Conservation (phyloP, 805 yeast genomes). For the Lachancea mirantina region DNA sequence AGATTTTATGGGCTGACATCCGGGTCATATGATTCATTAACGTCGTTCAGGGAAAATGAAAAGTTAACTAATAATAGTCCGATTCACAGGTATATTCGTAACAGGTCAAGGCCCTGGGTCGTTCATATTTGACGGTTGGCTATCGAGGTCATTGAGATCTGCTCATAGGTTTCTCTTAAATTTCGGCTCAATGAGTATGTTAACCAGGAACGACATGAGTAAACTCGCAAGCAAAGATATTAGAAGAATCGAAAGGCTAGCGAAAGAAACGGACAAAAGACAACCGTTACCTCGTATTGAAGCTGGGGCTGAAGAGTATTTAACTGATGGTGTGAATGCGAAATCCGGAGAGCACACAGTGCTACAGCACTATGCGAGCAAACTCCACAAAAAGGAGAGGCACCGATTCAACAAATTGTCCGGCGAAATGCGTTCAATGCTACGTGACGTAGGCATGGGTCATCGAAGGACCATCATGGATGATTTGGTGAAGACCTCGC, state of each 20-base stretch:
- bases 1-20: too few relatives aligned
- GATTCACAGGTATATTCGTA: too few relatives aligned
- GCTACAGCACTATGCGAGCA: conserved; percentile 10
- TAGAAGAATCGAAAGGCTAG: conserved; percentile 5
- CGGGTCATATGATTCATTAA: too few relatives aligned
- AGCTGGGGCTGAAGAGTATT: conserved; percentile 7
- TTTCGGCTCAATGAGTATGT: too few relatives aligned
- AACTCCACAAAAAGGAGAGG: conserved; percentile 18
- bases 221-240: conserved; percentile 6
- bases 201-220: too few relatives aligned
- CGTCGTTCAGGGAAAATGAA: too few relatives aligned
- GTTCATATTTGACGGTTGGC: too few relatives aligned
- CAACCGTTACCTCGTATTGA: conserved; percentile 6
- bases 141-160: too few relatives aligned
- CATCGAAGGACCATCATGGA: conserved; percentile 48
- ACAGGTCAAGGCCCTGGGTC: too few relatives aligned
- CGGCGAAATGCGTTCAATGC: conserved; percentile 39
- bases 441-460: conserved; percentile 46
- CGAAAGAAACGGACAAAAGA: conserved; percentile 1
- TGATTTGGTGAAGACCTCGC: conserved; percentile 27
- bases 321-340: conserved; percentile 1
- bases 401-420: conserved; percentile 18
- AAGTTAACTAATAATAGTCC: too few relatives aligned
- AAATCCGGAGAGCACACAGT: neutral
- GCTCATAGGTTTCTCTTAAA: too few relatives aligned